These are phyloP conservation scores for Chlorella sp. DNA, from an alignment of 139 green algal genomes.

Conservation along the genomic window DNA sequence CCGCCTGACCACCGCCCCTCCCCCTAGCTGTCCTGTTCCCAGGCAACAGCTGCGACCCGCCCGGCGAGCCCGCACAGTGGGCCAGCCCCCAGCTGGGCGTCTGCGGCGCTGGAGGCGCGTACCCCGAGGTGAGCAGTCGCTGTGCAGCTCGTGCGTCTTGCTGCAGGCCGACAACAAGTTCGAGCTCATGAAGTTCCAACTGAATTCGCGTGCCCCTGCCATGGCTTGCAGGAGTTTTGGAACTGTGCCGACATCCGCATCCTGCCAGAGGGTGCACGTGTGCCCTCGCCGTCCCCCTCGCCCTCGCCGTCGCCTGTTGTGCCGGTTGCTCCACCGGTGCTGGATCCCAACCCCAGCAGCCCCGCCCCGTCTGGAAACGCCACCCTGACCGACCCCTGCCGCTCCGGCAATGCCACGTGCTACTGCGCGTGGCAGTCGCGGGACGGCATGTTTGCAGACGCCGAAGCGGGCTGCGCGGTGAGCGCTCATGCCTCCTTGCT, in stretches of 20 bases:
- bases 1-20: no score
- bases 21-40: no score
- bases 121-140: conserved; percentile 33
- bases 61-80: conserved; percentile 25
- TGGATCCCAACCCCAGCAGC: not conserved
- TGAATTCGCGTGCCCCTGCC: not conserved
- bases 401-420: not conserved
- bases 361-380: not conserved
- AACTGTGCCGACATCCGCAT: conserved; percentile 58
- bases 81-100: conserved; percentile 36
- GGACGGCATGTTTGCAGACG: conserved; percentile 8
- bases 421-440: not conserved
- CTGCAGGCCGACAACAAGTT: no score
- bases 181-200: not conserved
- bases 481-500: not conserved
- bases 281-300: not conserved
- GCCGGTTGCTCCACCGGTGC: not conserved
- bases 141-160: no score
- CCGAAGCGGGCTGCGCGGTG: not conserved
- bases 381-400: not conserved
- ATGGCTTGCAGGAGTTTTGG: conserved; percentile 37
- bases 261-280: not conserved
- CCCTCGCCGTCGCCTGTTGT: not conserved
- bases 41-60: conserved; percentile 61
- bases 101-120: conserved; percentile 36